Evolutionary conservation across 495 filamentous ascomycete genomes (phyloP), one percentile per base, ranked within the genome.

Genomic region (Talaromyces nanjingensis): DNA sequence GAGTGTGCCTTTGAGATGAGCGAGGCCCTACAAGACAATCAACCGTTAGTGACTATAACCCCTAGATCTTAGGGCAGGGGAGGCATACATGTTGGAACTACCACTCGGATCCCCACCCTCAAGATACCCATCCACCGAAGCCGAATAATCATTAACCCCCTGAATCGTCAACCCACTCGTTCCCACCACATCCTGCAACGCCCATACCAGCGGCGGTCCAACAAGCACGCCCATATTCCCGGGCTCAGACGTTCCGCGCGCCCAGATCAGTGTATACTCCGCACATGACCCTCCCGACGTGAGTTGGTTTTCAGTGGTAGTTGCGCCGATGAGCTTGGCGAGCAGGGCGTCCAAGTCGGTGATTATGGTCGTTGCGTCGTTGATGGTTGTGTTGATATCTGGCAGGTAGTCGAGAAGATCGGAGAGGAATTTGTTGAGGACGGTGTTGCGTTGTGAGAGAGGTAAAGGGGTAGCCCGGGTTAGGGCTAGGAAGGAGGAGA

Each of bases 181-280:
- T 0, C 77, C 78, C 18, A 75, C 62, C 1, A 57, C 56, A n/a
- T 59, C 42, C 27, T 65, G 53, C 11, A 77, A 58, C 0, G 69
- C 70, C 27, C 60, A 42, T 45, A 74, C 70, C 37, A 74, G 67
- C 8, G 71, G 69, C 2, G 75, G 76, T 6, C 76, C 76, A 22
- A 73, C 69, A 4, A 74, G 63, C 1, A 61, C 58, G 24, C 73
- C 70, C 31, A 77, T 72, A 45, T 72, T 74, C 8, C 77, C 77
- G 4, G 67, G 60, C 56, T 79, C 76, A 24, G 71, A 69, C 1
- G 77, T 78, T 7, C 76, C 77, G 11, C 77, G 71, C 45, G 77
- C 77, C 59, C 71, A 79, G 54, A 79, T 74, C 37, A 79, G 66
- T 1, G 76, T 79, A 31, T 73, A 69, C 5, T 74, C 70, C 31